phyloP scores from a whole-genome alignment of 495 filamentous ascomycete genomes.

The Daldinia bambusicola region DNA sequence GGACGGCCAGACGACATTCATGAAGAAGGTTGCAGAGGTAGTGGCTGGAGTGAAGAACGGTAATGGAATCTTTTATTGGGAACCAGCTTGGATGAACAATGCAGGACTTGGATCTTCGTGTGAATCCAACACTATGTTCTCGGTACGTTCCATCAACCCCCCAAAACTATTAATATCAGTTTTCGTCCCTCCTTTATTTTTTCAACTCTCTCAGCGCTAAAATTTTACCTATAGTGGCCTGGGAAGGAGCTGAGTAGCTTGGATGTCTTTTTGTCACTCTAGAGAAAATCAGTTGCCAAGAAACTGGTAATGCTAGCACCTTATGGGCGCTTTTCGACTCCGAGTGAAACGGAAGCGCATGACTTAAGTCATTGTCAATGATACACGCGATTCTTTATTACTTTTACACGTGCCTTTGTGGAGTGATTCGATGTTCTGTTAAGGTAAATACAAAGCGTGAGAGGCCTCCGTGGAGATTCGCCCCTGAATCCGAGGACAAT shows the following conservation, averaged over 20 bases:
- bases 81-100: slow-evolving; percentile 75
- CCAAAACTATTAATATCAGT: not conserved
- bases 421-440: not conserved
- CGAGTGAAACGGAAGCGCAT: slow-evolving; percentile 26
- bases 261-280: slow-evolving; percentile 43
- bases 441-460: slow-evolving; percentile 35
- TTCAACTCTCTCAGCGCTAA: slow-evolving; percentile 5
- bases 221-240: slow-evolving; percentile 28
- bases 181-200: not conserved
- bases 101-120: slow-evolving; percentile 65
- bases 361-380: slow-evolving; percentile 21
- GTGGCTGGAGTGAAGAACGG: slow-evolving; percentile 62
- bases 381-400: slow-evolving; percentile 25
- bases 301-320: not conserved
- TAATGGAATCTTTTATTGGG: slow-evolving; percentile 74
- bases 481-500: slow-evolving; percentile 39
- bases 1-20: slow-evolving; percentile 67
- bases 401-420: slow-evolving; percentile 25
- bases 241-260: slow-evolving; percentile 45
- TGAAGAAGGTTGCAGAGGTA: slow-evolving; percentile 64
- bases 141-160: slow-evolving; percentile 35
- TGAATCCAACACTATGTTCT: slow-evolving; percentile 60
- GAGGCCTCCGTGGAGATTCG: slow-evolving; percentile 13
- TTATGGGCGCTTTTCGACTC: not conserved
- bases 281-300: slow-evolving; percentile 15